Conservation (phyloP, 768 basidiomycete species). For the Podaxis sp. region DNA sequence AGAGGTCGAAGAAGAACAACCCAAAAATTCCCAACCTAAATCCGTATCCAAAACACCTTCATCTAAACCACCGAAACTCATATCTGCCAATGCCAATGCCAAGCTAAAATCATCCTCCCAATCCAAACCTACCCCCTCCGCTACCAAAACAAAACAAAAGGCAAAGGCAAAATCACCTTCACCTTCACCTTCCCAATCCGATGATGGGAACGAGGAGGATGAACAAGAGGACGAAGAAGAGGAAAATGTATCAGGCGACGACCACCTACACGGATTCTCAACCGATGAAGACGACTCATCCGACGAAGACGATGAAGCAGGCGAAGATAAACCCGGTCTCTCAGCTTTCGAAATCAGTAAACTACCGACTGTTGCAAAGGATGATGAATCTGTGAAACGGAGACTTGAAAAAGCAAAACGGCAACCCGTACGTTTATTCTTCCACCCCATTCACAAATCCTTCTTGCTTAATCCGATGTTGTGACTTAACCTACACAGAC, state of each 20-base stretch:
- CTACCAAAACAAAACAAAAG: slow-evolving; percentile 10
- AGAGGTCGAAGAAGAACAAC: neutral
- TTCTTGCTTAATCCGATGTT: neutral
- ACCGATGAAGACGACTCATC: slow-evolving; percentile 79
- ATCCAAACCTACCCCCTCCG: neutral
- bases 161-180: slow-evolving; percentile 6
- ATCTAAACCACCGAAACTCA: slow-evolving; percentile 14
- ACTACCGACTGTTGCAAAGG: slow-evolving; percentile 86
- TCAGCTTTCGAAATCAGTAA: slow-evolving; percentile 63
- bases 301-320: slow-evolving; percentile 62
- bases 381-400: slow-evolving; percentile 75
- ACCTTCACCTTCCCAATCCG: neutral
- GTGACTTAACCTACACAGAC: slow-evolving; percentile 27
- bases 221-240: slow-evolving; percentile 18
- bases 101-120: slow-evolving; percentile 5
- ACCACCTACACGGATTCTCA: slow-evolving; percentile 68
- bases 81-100: slow-evolving; percentile 15
- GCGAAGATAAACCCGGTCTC: slow-evolving; percentile 37
- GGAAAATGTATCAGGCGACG: slow-evolving; percentile 30
- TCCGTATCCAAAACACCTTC: slow-evolving; percentile 21
- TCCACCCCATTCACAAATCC: neutral
- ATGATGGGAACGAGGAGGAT: neutral
- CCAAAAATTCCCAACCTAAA: slow-evolving; percentile 28
- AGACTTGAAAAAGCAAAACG: slow-evolving; percentile 60
- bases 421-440: slow-evolving; percentile 56